Base-by-base conservation (phyloP, 371 early-diverging fungal genomes). In the Apophysomyces ossiformis region DNA sequence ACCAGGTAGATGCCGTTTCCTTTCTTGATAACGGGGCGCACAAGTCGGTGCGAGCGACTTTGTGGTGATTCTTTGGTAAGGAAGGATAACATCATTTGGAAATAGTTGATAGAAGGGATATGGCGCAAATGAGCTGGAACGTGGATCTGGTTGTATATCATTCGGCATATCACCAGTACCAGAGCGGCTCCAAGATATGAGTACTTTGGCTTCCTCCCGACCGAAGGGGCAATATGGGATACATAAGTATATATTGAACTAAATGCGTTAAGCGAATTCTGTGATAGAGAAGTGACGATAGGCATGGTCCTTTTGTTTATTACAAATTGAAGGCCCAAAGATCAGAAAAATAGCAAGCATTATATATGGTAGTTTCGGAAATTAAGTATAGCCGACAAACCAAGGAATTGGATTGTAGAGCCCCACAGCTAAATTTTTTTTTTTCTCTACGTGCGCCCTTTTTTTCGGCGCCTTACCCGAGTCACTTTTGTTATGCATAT, bases 1-100 rank as follows among this genome's bases (percentile, higher is more conserved):
- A 67, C 68, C 12, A 67, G 50, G 26, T 62, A 62, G 13, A 67
- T 12, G 7, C 68, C 68, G 45, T 67, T 58, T 12, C 58, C 59
- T 43, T 63, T 45, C 15, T 45, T 13, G 15, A 67, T 47, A 5
- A 59, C 15, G 7, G 68, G 68, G 21, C 44, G 60, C 8, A 67
- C 58, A 0, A 67, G 38, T 37, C 68, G 57, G 32, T 58, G 32
- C 12, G 63, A 62, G 11, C 68, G 68, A 18, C 44, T n/a, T 1
- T 16, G 16, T 13, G 50, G 43, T 2, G 58, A 12, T 47, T 67
- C 68, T 18, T 67, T 57, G 5, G 15, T 13, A 5, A 47, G n/a
- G 1, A 67, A 47, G 21, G 63, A 58, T 13, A 6, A 1, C 15
- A 57, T 7, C 3, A 46, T 36, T 11, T 36, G 36, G 37, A 62